A percentile compares a stretch with the other conserved stretches of the same genome.
Evolutionary conservation across 2,329 filamentous ascomycete species (phyloP).

Genomic region (Colletotrichum aenigma): DNA sequence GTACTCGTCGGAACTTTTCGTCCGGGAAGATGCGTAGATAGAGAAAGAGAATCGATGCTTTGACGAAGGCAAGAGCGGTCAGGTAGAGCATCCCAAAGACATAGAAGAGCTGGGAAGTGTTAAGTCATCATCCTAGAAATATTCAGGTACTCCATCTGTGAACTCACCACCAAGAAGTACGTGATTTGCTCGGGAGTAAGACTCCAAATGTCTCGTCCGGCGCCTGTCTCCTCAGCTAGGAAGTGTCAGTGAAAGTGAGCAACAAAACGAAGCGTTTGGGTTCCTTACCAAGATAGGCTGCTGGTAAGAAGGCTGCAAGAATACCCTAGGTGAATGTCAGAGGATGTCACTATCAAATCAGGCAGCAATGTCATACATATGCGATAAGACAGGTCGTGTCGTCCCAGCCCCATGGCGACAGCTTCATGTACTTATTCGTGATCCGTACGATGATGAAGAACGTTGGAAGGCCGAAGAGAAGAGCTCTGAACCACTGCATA

Average conservation of each 20-base stretch:
- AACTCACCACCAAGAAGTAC: background rate
- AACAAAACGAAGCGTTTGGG: background rate
- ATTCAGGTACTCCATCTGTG: background rate
- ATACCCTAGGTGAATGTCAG: background rate
- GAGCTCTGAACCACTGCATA: background rate
- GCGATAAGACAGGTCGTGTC: slow-evolving; percentile 5
- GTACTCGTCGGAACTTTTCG: slow-evolving; percentile 24
- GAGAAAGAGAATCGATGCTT: slow-evolving; percentile 39
- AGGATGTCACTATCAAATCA: too few species aligned
- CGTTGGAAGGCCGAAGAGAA: background rate
- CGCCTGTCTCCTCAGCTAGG: background rate
- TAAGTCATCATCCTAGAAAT: slow-evolving; percentile 24
- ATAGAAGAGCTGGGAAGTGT: slow-evolving; percentile 34
- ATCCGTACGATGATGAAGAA: background rate
- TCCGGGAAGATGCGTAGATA: slow-evolving; percentile 40
- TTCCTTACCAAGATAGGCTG: background rate
- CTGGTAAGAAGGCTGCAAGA: background rate
- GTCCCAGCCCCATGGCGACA: slow-evolving; percentile 11
- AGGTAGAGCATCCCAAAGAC: slow-evolving; percentile 36
- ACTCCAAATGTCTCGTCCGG: slow-evolving; percentile 27
- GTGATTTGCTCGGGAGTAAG: slow-evolving; percentile 28
- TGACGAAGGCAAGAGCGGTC: slow-evolving; percentile 35
- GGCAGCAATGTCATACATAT: background rate
- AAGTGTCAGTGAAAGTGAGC: background rate
- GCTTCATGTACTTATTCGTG: slow-evolving; percentile 9